Evolutionary conservation across 2,329 filamentous ascomycete genomes (phyloP), one percentile per base, ranked within the genome.

Genomic region (Xylaria arbuscula): DNA sequence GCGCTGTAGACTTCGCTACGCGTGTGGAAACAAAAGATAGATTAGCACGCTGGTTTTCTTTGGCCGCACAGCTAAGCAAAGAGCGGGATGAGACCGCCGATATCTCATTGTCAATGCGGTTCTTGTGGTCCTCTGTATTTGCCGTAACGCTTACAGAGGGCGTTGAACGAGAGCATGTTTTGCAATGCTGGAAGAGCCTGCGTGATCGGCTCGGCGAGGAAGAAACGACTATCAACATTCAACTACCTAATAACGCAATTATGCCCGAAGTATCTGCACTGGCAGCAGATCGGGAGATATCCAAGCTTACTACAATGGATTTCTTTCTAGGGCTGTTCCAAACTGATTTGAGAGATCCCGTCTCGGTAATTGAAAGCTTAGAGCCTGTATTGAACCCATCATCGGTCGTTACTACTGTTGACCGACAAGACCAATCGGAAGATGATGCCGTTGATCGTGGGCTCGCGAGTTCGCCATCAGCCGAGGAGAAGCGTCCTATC

Each of bases 251-350:
- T 78, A 98, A 97, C 76, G 87, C 89, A 1, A 87, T 94, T 22
- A 97, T 99, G 90, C 89, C 93, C 0, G 92, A 96, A 70, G 87
- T 99, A 58, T 98, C 95, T 0, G 82, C 89, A 1, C 86, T 87
- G n/a, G 93, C 93, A 0, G 90, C 96, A 8, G 94, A 98, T 70
- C 90, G 93, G 63, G 95, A 99, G 77, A 91, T 98, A 32, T 95
- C 93, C 13, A 94, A 94, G 75, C 86, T 98, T 40, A 97, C 93
- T 15, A 98, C 95, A 0, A 96, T 97, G 88, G 95, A 98, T 76
- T 98, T 98, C 79, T 98, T 99, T 80, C 86, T 94, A 59, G 93
- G 90, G 45, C 88, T 99, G 0, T 98, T 98, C 77, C 92, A 93
- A 68, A 90, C 94, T 45, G 92, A 96, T 66, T 88, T 90, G 67